Evolutionary conservation across 2,329 filamentous ascomycete species (phyloP).

Genomic region (Herpotrichia juniperi): DNA sequence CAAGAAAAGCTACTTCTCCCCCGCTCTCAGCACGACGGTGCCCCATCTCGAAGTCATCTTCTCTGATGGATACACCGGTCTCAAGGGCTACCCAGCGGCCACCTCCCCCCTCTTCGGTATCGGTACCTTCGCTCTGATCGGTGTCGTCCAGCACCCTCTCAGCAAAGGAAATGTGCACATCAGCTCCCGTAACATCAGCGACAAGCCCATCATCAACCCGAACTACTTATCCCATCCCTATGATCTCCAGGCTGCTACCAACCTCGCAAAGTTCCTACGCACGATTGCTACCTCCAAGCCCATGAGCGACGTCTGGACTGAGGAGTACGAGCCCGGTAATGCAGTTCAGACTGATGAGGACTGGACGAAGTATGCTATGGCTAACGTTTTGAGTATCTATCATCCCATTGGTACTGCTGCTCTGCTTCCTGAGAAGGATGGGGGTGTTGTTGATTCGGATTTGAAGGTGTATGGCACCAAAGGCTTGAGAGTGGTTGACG

Average conservation of each 20-base stretch:
- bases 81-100: constrained; percentile 38
- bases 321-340: constrained; percentile 38
- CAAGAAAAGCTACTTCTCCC: background rate
- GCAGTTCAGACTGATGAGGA: constrained; percentile 20
- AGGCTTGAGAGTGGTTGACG: constrained; percentile 34
- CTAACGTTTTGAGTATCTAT: constrained; percentile 31
- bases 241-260: constrained; percentile 27
- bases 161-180: constrained; percentile 36
- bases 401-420: constrained; percentile 48
- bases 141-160: constrained; percentile 42
- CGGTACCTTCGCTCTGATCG: constrained; percentile 41
- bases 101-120: constrained; percentile 34
- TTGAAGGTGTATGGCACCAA: constrained; percentile 29
- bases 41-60: constrained; percentile 54
- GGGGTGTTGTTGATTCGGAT: constrained; percentile 28
- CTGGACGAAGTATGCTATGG: constrained; percentile 24
- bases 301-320: constrained; percentile 33
- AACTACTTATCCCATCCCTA: constrained; percentile 36
- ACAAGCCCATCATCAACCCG: constrained; percentile 33
- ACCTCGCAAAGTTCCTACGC: constrained; percentile 34
- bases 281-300: constrained; percentile 24
- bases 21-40: constrained; percentile 20
- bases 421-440: constrained; percentile 26
- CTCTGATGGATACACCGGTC: constrained; percentile 54
- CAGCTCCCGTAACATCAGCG: constrained; percentile 24